phyloP scores from a whole-genome alignment of 495 filamentous ascomycete species.

The Tuber umbilicatum region DNA sequence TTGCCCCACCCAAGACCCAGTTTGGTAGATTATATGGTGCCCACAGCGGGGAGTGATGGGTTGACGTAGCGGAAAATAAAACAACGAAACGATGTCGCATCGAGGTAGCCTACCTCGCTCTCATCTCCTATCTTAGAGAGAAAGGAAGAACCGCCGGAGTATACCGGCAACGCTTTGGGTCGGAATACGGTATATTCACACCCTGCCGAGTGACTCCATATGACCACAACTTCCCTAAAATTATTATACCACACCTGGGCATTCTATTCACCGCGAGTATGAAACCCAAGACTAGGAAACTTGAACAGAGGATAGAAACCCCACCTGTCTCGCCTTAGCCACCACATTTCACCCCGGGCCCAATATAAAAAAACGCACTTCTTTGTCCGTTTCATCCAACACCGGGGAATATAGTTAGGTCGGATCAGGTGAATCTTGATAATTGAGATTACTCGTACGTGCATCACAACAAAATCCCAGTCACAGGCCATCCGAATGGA shows the following conservation, averaged over 20 bases:
- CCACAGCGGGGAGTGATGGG: neutral
- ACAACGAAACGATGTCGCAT: neutral
- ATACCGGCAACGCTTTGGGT: neutral
- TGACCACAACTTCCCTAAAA: neutral
- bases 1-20: neutral
- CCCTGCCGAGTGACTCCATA: neutral
- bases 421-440: neutral
- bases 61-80: neutral
- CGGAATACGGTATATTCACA: neutral
- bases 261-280: neutral
- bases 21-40: neutral
- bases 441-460: neutral
- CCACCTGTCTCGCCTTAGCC: neutral
- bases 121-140: neutral
- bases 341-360: neutral
- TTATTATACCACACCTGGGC: neutral
- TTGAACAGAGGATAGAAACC: neutral
- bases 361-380: neutral
- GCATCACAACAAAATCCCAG: neutral
- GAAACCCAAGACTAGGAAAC: neutral
- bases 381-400: neutral
- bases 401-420: neutral
- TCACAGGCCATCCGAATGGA: neutral
- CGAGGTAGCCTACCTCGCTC: neutral
- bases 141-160: neutral